Evolutionary conservation across 164 flowering plant genomes (phyloP), one percentile per base, ranked within the genome.

Genomic region (Brasenia schreberi): DNA sequence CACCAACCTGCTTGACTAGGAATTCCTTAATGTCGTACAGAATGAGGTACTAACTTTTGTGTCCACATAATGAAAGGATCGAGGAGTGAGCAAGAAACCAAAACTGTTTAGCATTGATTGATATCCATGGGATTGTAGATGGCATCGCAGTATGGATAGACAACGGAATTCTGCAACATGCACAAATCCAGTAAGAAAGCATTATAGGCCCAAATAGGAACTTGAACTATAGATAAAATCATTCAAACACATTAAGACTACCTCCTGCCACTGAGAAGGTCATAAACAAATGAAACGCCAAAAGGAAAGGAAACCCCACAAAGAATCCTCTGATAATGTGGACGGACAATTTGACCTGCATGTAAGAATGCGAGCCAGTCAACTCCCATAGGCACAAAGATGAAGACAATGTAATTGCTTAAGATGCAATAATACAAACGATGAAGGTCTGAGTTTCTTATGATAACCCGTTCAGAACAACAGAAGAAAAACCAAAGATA

Each of bases 241-340:
- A 60, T n/a, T 6, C 5, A 5, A 19, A 17, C 19, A 6, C 1
- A n/a, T 23, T 23, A 62, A 66, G 63, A 70, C 70, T 64, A 91
- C 98, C 90, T 86, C 74, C 58, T 81, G 17, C 97, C 98, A 7
- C 78, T 84, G 43, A 94, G 85, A 79, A 89, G 66, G 65, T 90
- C 93, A 70, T 78, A 74, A 42, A 82, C 83, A 66, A 84, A 76
- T 27, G 78, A 70, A 44, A 75, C 66, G 59, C 79, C 59, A 63
- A 76, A 75, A 61, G 86, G 72, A 12, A 74, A 60, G 61, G 87
- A 77, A 65, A 83, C 71, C 33, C 81, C 89, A 59, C 77, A 69
- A 75, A 80, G 82, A 5, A 83, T 73, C 39, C 73, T 68, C 64
- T 60, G 78, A 69, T 85, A 91, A 72, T 83, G 83, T 18, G 98